phyloP scores from a whole-genome alignment of 2,329 filamentous ascomycete species.

The Xylaria sp. region DNA sequence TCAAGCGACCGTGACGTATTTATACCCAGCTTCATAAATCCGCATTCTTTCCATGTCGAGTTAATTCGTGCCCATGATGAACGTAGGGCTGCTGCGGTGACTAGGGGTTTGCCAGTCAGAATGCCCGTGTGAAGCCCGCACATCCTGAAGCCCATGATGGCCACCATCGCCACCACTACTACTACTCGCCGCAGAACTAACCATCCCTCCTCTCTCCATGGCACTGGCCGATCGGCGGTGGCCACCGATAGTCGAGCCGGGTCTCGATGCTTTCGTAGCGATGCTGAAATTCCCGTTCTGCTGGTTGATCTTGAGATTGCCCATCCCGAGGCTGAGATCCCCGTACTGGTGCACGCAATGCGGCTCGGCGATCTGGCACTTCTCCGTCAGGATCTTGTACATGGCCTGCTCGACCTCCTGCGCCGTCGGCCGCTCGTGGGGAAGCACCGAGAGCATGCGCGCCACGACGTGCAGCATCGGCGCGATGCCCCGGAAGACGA shows the following conservation, averaged over 20 bases:
- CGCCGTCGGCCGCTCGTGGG: constrained; percentile 64
- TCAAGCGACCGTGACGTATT: not conserved
- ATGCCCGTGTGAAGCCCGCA: constrained; percentile 42
- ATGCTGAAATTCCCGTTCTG: constrained; percentile 46
- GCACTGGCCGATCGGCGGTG: constrained; percentile 45
- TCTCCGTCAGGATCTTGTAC: constrained; percentile 62
- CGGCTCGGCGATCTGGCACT: constrained; percentile 59
- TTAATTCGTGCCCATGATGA: constrained; percentile 28
- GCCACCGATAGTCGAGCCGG: constrained; percentile 34
- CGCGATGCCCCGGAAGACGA: constrained; percentile 61
- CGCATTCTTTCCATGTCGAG: not conserved
- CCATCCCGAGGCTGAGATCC: constrained; percentile 47
- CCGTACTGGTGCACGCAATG: constrained; percentile 65
- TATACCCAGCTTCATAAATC: not conserved
- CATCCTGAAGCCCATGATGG: constrained; percentile 15
- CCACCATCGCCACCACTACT: too few relatives aligned
- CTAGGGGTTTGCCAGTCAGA: constrained; percentile 53
- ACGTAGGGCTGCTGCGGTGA: constrained; percentile 48
- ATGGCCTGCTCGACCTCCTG: constrained; percentile 62
- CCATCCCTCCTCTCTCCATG: constrained; percentile 39
- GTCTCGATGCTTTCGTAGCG: constrained; percentile 43
- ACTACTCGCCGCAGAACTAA: constrained; percentile 15
- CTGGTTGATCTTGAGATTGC: constrained; percentile 49
- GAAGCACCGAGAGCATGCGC: constrained; percentile 64
- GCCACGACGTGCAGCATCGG: constrained; percentile 64